These are phyloP conservation scores for Epichloe uncinata DNA, from an alignment of 2,329 filamentous ascomycete genomes.

Conservation along the genomic window DNA sequence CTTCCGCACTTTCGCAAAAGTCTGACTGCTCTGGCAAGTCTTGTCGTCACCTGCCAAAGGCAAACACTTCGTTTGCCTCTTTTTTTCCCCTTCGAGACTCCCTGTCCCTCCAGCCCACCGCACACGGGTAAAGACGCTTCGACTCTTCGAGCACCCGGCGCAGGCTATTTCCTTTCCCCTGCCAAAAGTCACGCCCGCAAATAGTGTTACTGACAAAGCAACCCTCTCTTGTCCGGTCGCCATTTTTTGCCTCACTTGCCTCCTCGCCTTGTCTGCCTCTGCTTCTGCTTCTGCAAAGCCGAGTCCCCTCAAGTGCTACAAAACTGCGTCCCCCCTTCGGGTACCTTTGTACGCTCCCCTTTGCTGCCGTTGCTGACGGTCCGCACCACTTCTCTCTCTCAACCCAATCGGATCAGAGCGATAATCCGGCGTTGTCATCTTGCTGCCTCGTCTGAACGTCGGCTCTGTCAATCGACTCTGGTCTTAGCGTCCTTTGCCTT, in stretches of 20 bases:
- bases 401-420: constrained; percentile 2
- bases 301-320: constrained; percentile 1
- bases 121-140: constrained; percentile 1
- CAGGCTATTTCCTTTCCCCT: neutral
- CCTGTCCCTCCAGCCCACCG: neutral
- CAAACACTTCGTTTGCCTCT: neutral
- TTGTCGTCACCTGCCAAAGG: neutral
- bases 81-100: neutral
- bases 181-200: neutral
- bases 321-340: neutral
- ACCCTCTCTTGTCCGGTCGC: constrained; percentile 1
- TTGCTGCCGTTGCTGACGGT: neutral
- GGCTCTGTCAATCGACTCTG: constrained; percentile 1
- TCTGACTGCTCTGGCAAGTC: neutral
- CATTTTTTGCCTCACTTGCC: constrained; percentile 2
- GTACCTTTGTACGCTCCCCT: neutral
- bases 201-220: constrained; percentile 5
- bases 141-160: constrained; percentile 2
- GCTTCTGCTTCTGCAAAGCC: neutral
- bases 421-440: neutral
- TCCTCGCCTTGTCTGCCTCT: neutral
- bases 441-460: neutral
- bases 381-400: neutral
- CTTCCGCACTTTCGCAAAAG: neutral
- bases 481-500: neutral